Evolutionary conservation across 768 basidiomycete species (phyloP).

Genomic region (Calocybe cyanea): DNA sequence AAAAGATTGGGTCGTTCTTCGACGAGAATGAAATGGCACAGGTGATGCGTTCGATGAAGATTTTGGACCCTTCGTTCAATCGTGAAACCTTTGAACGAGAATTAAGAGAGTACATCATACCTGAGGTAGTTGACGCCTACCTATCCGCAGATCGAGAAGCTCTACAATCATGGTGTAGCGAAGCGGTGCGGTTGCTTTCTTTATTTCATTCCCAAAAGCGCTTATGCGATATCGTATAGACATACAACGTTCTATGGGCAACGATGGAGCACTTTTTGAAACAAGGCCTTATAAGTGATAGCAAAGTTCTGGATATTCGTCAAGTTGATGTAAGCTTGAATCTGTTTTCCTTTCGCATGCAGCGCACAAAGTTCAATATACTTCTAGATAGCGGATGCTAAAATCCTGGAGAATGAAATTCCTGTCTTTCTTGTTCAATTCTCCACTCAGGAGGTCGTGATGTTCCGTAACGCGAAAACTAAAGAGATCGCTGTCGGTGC

Average conservation of each 20-base stretch:
- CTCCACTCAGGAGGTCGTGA: slow-evolving; percentile 87
- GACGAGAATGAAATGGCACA: slow-evolving; percentile 99
- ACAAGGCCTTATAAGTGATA: slow-evolving; percentile 89
- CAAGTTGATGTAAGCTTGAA: slow-evolving; percentile 81
- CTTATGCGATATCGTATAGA: slow-evolving; percentile 40
- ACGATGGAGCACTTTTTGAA: slow-evolving; percentile 92
- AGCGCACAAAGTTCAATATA: background rate
- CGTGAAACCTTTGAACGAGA: slow-evolving; percentile 87
- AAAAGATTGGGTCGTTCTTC: slow-evolving; percentile 84
- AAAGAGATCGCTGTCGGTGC: slow-evolving; percentile 85
- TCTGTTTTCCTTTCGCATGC: background rate
- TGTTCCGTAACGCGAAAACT: slow-evolving; percentile 89
- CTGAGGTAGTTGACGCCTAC: slow-evolving; percentile 96
- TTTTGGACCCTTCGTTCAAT: slow-evolving; percentile 84
- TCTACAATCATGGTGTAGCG: slow-evolving; percentile 88
- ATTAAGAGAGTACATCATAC: slow-evolving; percentile 93
- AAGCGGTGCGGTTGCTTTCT: slow-evolving; percentile 63
- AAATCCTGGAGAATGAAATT: slow-evolving; percentile 84
- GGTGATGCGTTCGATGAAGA: slow-evolving; percentile 82
- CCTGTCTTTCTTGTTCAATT: slow-evolving; percentile 93
- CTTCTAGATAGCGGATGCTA: slow-evolving; percentile 72
- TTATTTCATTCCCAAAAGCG: slow-evolving; percentile 6
- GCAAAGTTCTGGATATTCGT: slow-evolving; percentile 93
- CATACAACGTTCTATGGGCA: slow-evolving; percentile 97
- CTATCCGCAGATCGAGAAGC: slow-evolving; percentile 85